Evolutionary conservation across 73 alveolate genomes (phyloP), one percentile per base, ranked within the genome.

Genomic region (Stentor coeruleus): DNA sequence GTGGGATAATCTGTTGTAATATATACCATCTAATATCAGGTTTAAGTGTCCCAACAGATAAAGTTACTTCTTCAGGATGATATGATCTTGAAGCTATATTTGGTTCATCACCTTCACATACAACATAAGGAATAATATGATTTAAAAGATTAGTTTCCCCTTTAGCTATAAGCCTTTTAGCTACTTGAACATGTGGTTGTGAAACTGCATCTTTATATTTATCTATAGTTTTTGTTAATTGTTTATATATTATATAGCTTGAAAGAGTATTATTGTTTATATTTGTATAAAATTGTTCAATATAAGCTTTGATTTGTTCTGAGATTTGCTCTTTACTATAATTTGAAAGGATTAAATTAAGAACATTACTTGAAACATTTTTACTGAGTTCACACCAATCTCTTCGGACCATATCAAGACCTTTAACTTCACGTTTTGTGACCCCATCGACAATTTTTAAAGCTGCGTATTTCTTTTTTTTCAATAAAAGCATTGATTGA

Each of bases 381-480:
- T 95, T 95, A 76, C 98, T 92, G 38, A 97, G 82, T 11, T 92
- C 92, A 81, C 99, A 93, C 99, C 99, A 98, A 79, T 98, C 99
- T 89, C 99, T 95, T 82, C 99, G 91, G 30, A 98, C 99, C 89
- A 98, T 91, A 93, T 98, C 99, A 58, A 98, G 97, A 55, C 99
- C 99, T 90, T 87, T 86, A 41, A 85, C 81, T 84, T 90, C 96
- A 42, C 86, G 79, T 41, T 58, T 82, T n/a, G 79, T 85, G 79
- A 84, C 85, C 31, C 84, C 88, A 38, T 84, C 85, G 15, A 88
- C 94, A 59, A 86, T 88, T 86, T 92, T 95, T 60, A 96, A 81
- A n/a, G 99, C 98, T 37, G 99, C 99, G 92, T 98, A 98, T 83
- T 98, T 98, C 88, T 98, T 98, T 89, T 98, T 98, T 91, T 96